These are phyloP conservation scores for Leishmania mexicana DNA, from an alignment of 208 protist species.

Conservation along the genomic window DNA sequence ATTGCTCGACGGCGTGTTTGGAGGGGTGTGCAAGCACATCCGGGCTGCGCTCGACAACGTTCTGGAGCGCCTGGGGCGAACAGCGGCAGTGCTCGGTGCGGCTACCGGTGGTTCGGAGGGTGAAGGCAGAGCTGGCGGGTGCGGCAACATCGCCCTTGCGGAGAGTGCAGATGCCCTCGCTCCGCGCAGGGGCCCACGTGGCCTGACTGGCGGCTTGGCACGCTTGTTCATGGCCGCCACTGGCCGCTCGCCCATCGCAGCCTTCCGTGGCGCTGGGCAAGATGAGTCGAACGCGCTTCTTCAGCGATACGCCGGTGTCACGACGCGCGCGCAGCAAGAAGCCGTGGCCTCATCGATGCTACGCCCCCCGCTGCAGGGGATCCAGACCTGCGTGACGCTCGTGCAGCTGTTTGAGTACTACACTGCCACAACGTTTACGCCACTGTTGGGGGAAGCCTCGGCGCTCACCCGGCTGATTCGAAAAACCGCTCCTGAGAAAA, in stretches of 20 bases:
- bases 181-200: conserved; percentile 30
- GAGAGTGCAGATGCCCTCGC: background rate
- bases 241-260: conserved; percentile 20
- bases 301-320: conserved; percentile 54
- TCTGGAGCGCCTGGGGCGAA: conserved; percentile 57
- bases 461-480: conserved; percentile 58
- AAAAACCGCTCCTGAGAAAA: conserved; percentile 47
- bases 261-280: conserved; percentile 5
- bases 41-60: conserved; percentile 59
- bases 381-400: conserved; percentile 55
- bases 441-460: conserved; percentile 51
- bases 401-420: conserved; percentile 83
- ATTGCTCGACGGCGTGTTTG: conserved; percentile 68
- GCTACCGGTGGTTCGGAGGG: background rate
- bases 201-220: conserved; percentile 44
- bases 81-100: conserved; percentile 25
- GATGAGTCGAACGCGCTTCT: conserved; percentile 19
- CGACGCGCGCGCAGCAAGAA: conserved; percentile 63
- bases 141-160: background rate
- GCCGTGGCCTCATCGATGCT: conserved; percentile 41
- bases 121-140: background rate
- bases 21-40: conserved; percentile 72
- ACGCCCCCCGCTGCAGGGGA: conserved; percentile 38
- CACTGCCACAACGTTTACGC: conserved; percentile 48
- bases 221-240: conserved; percentile 47